These are phyloP conservation scores for Vaccinium darrowii DNA, from an alignment of 148 eudicot genomes.

Conservation along the genomic window DNA sequence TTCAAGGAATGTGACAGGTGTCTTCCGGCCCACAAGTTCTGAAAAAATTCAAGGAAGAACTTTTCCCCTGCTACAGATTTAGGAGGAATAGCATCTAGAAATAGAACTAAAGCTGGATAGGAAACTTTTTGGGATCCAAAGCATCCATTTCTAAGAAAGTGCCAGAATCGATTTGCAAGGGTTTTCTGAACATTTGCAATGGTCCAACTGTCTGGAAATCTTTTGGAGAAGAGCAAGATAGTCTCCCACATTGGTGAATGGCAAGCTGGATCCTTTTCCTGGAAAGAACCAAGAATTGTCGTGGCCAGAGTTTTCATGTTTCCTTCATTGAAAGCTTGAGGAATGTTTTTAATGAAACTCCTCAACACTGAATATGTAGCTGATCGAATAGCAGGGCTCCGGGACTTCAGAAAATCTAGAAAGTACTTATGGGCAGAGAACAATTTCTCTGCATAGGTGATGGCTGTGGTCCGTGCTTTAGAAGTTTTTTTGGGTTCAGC, in stretches of 20 bases:
- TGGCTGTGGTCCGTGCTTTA: conserved; percentile 53
- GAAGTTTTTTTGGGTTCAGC: conserved; percentile 46
- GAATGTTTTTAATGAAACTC: conserved; percentile 72
- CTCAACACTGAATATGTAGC: conserved; percentile 72
- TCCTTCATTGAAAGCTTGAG: conserved; percentile 62
- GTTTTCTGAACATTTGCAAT: conserved; percentile 63
- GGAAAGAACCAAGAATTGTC: conserved; percentile 77
- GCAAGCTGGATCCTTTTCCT: conserved; percentile 83
- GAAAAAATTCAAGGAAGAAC: conserved; percentile 74
- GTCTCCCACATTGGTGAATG: conserved; percentile 91
- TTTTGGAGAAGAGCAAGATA: conserved; percentile 55
- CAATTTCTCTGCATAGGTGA: conserved; percentile 64
- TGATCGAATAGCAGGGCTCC: conserved; percentile 67
- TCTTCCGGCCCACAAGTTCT: conserved; percentile 81
- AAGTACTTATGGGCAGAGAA: conserved; percentile 64
- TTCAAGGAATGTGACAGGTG: conserved; percentile 46
- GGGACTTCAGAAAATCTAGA: conserved; percentile 68
- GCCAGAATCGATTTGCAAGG: conserved; percentile 60
- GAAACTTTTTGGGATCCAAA: conserved; percentile 95
- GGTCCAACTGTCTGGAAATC: conserved; percentile 75
- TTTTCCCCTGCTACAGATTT: conserved; percentile 43
- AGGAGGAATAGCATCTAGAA: conserved; percentile 71
- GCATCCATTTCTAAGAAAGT: conserved; percentile 82
- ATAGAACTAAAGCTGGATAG: conserved; percentile 75
- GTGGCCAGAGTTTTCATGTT: conserved; percentile 63